Conservation (phyloP, 805 yeast genomes). For the Yamadazyma phyllophila region DNA sequence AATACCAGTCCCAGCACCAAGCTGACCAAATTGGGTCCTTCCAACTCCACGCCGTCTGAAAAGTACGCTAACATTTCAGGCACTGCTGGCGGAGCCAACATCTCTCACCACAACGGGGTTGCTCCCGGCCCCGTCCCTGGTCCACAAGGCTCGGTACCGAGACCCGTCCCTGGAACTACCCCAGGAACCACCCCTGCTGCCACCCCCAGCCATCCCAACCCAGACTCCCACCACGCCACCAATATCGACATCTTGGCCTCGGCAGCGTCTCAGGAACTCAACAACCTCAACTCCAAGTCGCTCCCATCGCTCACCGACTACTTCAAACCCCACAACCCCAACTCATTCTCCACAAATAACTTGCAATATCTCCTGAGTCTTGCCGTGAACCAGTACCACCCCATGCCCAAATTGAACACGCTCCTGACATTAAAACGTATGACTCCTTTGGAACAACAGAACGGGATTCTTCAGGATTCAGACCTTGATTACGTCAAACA, state of each 20-base stretch:
- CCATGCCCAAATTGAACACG: constrained; percentile 27
- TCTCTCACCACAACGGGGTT: neutral
- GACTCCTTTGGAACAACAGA: constrained; percentile 50
- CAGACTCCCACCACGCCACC: neutral
- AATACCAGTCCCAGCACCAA: too few species aligned
- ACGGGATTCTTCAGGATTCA: constrained; percentile 34
- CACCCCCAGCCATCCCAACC: neutral
- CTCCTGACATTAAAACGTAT: constrained; percentile 56
- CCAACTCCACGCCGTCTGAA: too few species aligned
- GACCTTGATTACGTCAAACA: constrained; percentile 48
- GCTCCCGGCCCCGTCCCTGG: neutral
- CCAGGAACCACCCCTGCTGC: neutral
- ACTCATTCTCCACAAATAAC: constrained; percentile 17
- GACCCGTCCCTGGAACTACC: neutral
- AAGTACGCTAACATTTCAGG: too few species aligned
- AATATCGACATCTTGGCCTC: constrained; percentile 53
- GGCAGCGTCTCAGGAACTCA: constrained; percentile 55
- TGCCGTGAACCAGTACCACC: constrained; percentile 18
- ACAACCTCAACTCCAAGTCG: constrained; percentile 43
- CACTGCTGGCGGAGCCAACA: too few species aligned
- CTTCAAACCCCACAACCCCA: constrained; percentile 24
- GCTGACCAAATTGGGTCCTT: too few species aligned
- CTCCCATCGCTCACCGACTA: constrained; percentile 52
- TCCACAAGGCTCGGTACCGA: neutral
- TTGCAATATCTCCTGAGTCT: constrained; percentile 26